Conservation (phyloP, 441 rosid genomes). For the Corymbia citriodora region DNA sequence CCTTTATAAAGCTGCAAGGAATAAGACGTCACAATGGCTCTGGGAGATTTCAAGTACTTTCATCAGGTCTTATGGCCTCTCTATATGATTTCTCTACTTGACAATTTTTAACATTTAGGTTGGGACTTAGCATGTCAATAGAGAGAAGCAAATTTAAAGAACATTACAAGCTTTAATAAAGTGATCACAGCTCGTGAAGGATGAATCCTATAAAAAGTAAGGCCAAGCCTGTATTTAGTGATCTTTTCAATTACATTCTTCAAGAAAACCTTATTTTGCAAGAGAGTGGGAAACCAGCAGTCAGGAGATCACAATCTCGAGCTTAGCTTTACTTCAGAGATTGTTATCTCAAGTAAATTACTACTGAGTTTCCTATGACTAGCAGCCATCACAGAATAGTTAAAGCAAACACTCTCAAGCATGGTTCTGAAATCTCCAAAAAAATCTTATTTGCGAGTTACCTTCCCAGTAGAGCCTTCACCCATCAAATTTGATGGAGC, state of each 20-base stretch:
- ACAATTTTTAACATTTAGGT: not conserved
- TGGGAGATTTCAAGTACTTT: not conserved
- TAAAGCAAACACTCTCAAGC: not conserved
- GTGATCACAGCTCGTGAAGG: not conserved
- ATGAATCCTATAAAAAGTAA: not conserved
- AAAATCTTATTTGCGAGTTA: conserved; percentile 9
- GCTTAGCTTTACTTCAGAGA: not conserved
- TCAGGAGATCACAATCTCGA: not conserved
- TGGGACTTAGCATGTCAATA: not conserved
- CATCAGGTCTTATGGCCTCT: not conserved
- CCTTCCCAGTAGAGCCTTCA: conserved; percentile 85
- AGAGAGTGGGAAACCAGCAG: not conserved
- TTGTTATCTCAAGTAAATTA: not conserved
- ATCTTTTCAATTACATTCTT: not conserved
- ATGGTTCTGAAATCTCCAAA: not conserved
- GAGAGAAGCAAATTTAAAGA: not conserved
- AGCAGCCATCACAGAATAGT: not conserved
- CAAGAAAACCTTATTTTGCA: not conserved
- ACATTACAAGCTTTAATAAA: not conserved
- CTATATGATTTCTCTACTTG: not conserved
- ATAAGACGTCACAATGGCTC: conserved; percentile 1
- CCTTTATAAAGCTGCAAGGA: conserved; percentile 75
- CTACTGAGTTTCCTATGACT: not conserved
- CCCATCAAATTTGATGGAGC: conserved; percentile 61
- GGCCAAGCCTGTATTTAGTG: not conserved